These are phyloP conservation scores for Leccinum olivaceopallidum DNA, from an alignment of 768 basidiomycete genomes.

Conservation along the genomic window DNA sequence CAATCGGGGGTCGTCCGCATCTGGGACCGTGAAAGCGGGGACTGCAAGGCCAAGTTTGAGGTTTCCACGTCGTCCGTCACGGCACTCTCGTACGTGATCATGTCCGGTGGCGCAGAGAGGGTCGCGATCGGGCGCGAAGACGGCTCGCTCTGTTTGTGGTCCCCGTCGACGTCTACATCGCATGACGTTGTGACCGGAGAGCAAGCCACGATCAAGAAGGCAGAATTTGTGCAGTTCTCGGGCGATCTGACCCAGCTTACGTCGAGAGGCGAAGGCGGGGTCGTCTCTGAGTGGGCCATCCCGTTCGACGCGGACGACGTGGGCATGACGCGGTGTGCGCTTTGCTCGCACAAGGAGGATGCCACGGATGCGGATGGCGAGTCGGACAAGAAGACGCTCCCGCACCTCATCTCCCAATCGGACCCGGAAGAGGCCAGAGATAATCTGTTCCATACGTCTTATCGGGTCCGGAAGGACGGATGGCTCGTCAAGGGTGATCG, in stretches of 20 bases:
- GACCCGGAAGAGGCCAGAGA: slow-evolving; percentile 14
- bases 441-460: slow-evolving; percentile 7
- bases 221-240: slow-evolving; percentile 13
- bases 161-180: slow-evolving; percentile 13
- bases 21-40: slow-evolving; percentile 22
- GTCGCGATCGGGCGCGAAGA: slow-evolving; percentile 23
- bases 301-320: slow-evolving; percentile 3
- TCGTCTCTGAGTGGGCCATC: slow-evolving; percentile 8
- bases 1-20: slow-evolving; percentile 13
- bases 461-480: slow-evolving; percentile 20
- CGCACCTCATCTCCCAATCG: slow-evolving; percentile 10
- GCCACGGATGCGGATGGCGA: too few species aligned
- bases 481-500: slow-evolving; percentile 21
- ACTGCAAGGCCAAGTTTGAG: slow-evolving; percentile 10
- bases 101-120: background rate
- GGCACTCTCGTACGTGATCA: slow-evolving; percentile 12
- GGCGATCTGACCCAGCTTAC: slow-evolving; percentile 5
- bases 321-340: background rate
- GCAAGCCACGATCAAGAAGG: slow-evolving; percentile 7
- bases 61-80: slow-evolving; percentile 15
- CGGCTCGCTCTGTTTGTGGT: slow-evolving; percentile 21
- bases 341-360: too few species aligned
- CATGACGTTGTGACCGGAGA: slow-evolving; percentile 8
- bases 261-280: slow-evolving; percentile 3
- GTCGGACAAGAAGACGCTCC: background rate